Evolutionary conservation across 2,329 filamentous ascomycete genomes (phyloP), one percentile per base, ranked within the genome.

Genomic region (Pseudogymnoascus sp.): DNA sequence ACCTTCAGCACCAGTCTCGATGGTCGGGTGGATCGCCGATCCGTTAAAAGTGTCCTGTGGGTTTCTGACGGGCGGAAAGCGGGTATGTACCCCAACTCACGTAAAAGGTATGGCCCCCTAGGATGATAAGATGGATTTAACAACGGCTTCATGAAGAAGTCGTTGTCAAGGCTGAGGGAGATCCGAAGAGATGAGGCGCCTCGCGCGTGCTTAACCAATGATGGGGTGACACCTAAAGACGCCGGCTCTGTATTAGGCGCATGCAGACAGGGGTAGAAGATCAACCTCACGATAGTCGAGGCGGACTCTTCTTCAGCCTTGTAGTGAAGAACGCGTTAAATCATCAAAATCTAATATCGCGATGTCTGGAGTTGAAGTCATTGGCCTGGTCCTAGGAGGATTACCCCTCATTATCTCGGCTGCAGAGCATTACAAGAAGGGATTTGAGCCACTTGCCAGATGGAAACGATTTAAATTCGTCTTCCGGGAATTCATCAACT

Each of bases 311-410:
- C 38, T 19, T 42, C 38, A 42, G 38, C 38, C 38, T 42, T 42
- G n/a, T 7, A n/a, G 17, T 42, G 7, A 42, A 42, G n/a, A 42
- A 19, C 9, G 4, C 9, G 38, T n/a, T 42, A 19, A 42, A 42
- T 42, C 9, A 19, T 42, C 17, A 42, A 42, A 15, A 42, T 7
- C n/a, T 19, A 53, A 61, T 59, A 26, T 29, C 40, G 35, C 23
- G 17, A 70, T 70, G 68, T 67, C 67, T 38, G 68, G 68, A 9
- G 46, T 69, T 23, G 70, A 71, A 53, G 61, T 70, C 7, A 64
- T 62, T 7, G 67, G 67, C 2, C 42, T 71, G 2, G 62, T 70
- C 4, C 65, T 71, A 7, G 70, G 65, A 9, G 68, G 50, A 0
- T 65, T 70, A 13, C 70, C 67, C 4, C 63, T 71, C 1, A 35